These are phyloP conservation scores for Zea mays DNA, from an alignment of 176 grass and related monocot species.

Conservation along the genomic window DNA sequence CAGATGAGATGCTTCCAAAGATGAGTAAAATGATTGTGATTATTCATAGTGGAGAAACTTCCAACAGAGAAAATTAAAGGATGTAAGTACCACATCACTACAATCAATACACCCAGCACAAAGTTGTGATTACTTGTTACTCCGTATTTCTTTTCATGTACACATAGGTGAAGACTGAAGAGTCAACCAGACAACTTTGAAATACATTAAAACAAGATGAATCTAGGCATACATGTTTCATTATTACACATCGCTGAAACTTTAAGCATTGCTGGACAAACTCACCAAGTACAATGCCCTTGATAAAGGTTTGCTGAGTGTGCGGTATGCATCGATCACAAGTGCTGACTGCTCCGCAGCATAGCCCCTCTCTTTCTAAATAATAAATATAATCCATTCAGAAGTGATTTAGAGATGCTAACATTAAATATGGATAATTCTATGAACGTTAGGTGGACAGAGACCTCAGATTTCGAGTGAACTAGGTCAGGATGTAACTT, in stretches of 20 bases:
- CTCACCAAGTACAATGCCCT: slow-evolving; percentile 87
- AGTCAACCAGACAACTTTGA: neutral
- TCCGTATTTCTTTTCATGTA: neutral
- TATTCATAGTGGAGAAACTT: slow-evolving; percentile 1
- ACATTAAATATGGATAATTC: neutral
- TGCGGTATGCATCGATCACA: slow-evolving; percentile 86
- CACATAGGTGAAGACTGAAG: neutral
- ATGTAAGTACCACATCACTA: neutral
- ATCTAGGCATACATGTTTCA: neutral
- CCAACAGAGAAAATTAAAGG: neutral
- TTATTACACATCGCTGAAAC: neutral
- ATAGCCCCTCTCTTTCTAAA: slow-evolving; percentile 81
- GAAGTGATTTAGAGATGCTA: neutral
- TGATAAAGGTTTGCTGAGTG: slow-evolving; percentile 66
- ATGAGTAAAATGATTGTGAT: neutral
- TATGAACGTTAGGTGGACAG: slow-evolving; percentile 7
- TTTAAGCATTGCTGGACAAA: slow-evolving; percentile 17
- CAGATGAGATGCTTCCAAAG: neutral
- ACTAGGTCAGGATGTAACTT: slow-evolving; percentile 94
- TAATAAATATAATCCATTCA: slow-evolving; percentile 26
- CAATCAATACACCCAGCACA: neutral
- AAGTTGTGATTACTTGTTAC: neutral
- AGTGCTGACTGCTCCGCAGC: slow-evolving; percentile 75
- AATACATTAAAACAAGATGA: neutral
- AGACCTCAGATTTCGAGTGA: slow-evolving; percentile 94